Evolutionary conservation across 192 early-diverging fungal species (phyloP), one percentile per base, ranked within the genome.

Genomic region (Backusella westeae): DNA sequence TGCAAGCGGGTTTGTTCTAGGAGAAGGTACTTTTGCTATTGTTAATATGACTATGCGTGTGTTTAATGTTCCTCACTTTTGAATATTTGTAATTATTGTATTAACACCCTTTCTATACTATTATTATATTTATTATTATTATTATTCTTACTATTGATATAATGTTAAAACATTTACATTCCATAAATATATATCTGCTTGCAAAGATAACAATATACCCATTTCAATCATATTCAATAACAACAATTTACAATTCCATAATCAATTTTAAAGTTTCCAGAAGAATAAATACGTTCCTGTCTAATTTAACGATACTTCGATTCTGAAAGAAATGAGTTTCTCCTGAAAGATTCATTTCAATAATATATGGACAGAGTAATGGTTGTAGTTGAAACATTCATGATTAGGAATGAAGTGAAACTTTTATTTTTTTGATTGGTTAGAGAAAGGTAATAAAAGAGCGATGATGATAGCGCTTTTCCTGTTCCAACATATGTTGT

Each of bases 1-100:
- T 23, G 92, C 90, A 15, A 90, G 88, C 59, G 92, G 92, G 0
- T 94, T 94, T 84, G 92, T 94, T 0, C 76, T 94, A 23, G 92
- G 92, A 26, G 92, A 94, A 75, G 92, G 92, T 1, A 90, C 91
- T 0, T 80, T 94, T 59, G 90, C 92, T 35, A 86, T 94, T 56
- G 87, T 91, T 6, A 92, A 88, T 34, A 75, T 89, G 75, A 73
- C 73, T 10, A 71, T 88, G 74, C 82, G 81, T 69, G 81, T 85
- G 19, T 81, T 36, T 44, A 53, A 69, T 35, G 82, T 86, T 7
- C 83, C 82, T 35, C 82, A 80, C 44, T 78, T 77, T 34, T 83
- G 15, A 23, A 10, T 69, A 39, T 8, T 71, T 23, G 26, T 71
- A 44, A 41, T 44, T 41, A 46, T 49, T 63, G 4, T 29, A 23